phyloP scores from a whole-genome alignment of 306 rosid species.

The Castanopsis chinensis region DNA sequence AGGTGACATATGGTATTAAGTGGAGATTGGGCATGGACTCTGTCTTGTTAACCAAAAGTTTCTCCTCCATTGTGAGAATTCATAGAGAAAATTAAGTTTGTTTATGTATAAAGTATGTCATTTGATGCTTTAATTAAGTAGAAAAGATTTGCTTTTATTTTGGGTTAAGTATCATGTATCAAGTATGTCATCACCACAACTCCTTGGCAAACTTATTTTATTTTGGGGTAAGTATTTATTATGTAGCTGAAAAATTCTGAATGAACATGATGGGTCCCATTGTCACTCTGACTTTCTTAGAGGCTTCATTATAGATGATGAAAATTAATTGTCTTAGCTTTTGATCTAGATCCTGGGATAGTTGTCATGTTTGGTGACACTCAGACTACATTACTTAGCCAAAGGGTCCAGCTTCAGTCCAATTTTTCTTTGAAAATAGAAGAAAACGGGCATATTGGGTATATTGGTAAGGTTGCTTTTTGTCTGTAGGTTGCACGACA shows the following conservation, averaged over 20 bases:
- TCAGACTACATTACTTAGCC: neutral
- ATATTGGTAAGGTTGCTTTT: neutral
- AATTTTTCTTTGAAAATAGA: neutral
- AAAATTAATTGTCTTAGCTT: neutral
- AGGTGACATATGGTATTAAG: neutral
- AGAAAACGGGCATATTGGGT: neutral
- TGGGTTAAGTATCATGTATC: too few relatives aligned
- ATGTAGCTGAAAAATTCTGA: neutral
- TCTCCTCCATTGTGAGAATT: neutral
- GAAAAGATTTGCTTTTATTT: neutral
- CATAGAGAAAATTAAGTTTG: neutral
- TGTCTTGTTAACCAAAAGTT: neutral
- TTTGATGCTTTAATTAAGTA: neutral
- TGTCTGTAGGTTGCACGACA: neutral
- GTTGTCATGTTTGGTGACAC: neutral
- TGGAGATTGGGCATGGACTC: neutral
- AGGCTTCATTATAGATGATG: neutral
- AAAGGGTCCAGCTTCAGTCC: neutral
- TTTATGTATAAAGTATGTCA: neutral
- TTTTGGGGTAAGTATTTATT: too few relatives aligned
- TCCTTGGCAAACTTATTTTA: neutral
- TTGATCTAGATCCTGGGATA: neutral
- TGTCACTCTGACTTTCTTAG: too few relatives aligned
- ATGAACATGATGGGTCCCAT: neutral
- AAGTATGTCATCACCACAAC: neutral